These are phyloP conservation scores for Penicillium sclerotiorum DNA, from an alignment of 2,329 filamentous ascomycete genomes.

Conservation along the genomic window DNA sequence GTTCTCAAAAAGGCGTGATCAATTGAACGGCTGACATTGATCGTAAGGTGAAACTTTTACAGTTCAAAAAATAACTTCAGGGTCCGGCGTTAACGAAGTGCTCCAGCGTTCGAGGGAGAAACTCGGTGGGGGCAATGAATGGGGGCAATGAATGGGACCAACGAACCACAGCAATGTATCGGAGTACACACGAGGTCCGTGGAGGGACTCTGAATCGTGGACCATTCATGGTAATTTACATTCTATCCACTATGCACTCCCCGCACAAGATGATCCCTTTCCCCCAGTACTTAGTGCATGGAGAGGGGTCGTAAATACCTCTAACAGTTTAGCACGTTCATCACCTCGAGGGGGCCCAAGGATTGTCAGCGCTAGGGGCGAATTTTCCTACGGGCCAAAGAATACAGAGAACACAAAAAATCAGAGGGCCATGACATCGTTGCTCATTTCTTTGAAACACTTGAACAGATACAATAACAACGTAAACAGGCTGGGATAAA, in stretches of 20 bases:
- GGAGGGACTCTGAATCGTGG: slow-evolving; percentile 7
- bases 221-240: slow-evolving; percentile 5
- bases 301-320: neutral
- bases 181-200: slow-evolving; percentile 14
- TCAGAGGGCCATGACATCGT: slow-evolving; percentile 10
- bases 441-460: slow-evolving; percentile 8
- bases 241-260: slow-evolving; percentile 3
- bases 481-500: no score
- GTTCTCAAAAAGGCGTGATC: neutral
- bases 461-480: no score
- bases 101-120: slow-evolving; percentile 5
- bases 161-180: slow-evolving; percentile 17
- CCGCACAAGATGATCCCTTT: neutral
- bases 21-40: neutral
- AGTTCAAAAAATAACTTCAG: no score
- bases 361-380: neutral
- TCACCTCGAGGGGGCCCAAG: neutral
- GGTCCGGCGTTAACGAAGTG: neutral
- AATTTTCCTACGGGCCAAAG: neutral
- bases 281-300: neutral
- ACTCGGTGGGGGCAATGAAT: slow-evolving; percentile 10
- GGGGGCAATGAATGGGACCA: slow-evolving; percentile 2
- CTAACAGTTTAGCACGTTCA: neutral
- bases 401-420: neutral
- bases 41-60: no score